A percentile compares a stretch with the other conserved stretches of the same genome.
Conservation (phyloP, 164 flowering plant species). For the Litsea cubeba region DNA sequence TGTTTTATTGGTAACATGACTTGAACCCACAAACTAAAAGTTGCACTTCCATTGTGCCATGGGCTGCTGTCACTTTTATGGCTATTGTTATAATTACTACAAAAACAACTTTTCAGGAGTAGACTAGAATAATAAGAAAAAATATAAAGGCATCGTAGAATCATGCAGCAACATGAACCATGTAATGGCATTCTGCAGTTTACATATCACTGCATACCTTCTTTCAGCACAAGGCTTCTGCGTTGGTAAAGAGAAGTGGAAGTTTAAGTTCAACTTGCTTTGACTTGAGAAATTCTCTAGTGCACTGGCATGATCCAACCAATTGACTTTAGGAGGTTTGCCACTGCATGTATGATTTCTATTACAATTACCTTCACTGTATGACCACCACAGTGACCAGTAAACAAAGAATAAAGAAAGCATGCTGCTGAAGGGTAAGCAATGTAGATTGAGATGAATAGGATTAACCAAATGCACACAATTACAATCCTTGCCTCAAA, state of each 20-base stretch:
- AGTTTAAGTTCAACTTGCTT: conserved; percentile 56
- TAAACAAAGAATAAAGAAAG: background rate
- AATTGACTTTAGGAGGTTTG: conserved; percentile 47
- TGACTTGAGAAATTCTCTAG: conserved; percentile 44
- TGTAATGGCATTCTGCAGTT: background rate
- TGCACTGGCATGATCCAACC: conserved; percentile 56
- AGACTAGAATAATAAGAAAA: too few relatives aligned
- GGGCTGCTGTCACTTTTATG: too few relatives aligned
- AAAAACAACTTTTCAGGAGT: too few relatives aligned
- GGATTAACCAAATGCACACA: conserved; percentile 1
- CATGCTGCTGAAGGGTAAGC: background rate
- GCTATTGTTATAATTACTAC: too few relatives aligned
- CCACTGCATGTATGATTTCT: conserved; percentile 19
- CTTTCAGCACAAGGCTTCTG: conserved; percentile 47
- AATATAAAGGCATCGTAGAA: too few relatives aligned
- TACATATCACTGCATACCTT: conserved; percentile 27
- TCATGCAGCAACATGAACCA: background rate
- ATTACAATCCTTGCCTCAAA: conserved; percentile 8
- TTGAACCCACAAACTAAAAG: too few relatives aligned
- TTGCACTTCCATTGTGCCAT: too few relatives aligned
- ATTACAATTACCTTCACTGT: conserved; percentile 25
- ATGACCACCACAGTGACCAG: conserved; percentile 6
- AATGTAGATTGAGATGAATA: background rate
- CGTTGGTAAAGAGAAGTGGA: conserved; percentile 54
- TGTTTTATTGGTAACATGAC: too few relatives aligned